These are phyloP conservation scores for Scytalidium sp. DNA, from an alignment of 2,329 filamentous ascomycete genomes.

Conservation along the genomic window DNA sequence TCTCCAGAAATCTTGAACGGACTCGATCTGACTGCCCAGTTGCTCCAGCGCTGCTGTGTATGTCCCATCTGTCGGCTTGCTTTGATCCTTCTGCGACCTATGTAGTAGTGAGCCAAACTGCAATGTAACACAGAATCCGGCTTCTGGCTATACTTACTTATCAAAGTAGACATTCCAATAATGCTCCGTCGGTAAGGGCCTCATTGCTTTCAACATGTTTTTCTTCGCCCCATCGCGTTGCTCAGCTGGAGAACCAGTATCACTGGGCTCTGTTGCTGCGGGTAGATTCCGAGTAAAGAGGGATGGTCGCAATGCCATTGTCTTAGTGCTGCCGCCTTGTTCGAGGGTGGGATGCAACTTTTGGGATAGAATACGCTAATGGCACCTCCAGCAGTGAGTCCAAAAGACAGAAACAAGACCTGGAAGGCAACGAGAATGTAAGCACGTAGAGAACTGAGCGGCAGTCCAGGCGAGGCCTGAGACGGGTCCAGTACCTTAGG, in stretches of 20 bases:
- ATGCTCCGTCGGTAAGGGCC: constrained; percentile 73
- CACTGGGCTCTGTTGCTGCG: constrained; percentile 55
- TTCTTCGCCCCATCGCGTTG: constrained; percentile 77
- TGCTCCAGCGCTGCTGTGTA: constrained; percentile 48
- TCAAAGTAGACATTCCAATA: constrained; percentile 75
- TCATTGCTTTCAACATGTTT: constrained; percentile 74
- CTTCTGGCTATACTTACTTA: constrained; percentile 36
- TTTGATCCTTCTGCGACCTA: constrained; percentile 29
- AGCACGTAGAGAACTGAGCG: background rate
- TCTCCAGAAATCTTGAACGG: constrained; percentile 81
- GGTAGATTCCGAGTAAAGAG: constrained; percentile 64
- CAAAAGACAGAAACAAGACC: no score
- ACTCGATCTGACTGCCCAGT: constrained; percentile 66
- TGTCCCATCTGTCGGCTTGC: constrained; percentile 31
- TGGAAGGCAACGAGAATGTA: no score
- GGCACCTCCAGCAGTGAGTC: background rate
- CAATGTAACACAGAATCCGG: background rate
- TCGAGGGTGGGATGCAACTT: background rate
- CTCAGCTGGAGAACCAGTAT: constrained; percentile 66
- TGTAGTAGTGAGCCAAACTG: background rate
- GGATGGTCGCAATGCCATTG: constrained; percentile 54
- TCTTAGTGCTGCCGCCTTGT: constrained; percentile 15
- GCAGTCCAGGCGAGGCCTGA: background rate
- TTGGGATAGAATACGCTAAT: background rate
- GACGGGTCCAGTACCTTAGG: background rate